Conservation (phyloP, 768 basidiomycete species). For the Lyophyllum decastes region DNA sequence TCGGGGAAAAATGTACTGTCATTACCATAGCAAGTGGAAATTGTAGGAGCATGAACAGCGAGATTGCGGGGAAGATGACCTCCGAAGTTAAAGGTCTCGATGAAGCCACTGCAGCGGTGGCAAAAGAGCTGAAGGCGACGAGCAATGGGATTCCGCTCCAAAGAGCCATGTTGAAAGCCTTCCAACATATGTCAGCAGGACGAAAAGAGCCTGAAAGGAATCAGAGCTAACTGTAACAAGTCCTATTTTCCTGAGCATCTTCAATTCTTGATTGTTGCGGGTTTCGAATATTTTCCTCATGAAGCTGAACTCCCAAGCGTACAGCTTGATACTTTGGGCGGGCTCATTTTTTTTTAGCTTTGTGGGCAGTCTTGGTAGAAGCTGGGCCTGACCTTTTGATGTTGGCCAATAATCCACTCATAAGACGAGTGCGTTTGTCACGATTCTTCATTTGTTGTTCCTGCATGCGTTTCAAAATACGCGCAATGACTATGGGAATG, state of each 20-base stretch:
- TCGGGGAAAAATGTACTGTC: slow-evolving; percentile 2
- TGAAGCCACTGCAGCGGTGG: slow-evolving; percentile 64
- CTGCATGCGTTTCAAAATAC: slow-evolving; percentile 73
- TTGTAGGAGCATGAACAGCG: slow-evolving; percentile 83
- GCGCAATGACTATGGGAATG: slow-evolving; percentile 52
- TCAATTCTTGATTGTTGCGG: slow-evolving; percentile 80
- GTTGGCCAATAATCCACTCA: slow-evolving; percentile 93
- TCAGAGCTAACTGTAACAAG: slow-evolving; percentile 55
- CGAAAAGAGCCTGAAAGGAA: neutral
- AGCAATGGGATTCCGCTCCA: slow-evolving; percentile 74
- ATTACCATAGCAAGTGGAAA: slow-evolving; percentile 85
- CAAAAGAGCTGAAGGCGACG: slow-evolving; percentile 84
- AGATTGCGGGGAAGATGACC: slow-evolving; percentile 94
- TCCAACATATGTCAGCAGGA: neutral
- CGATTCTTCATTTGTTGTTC: slow-evolving; percentile 92
- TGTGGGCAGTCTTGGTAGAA: neutral
- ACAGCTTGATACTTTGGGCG: slow-evolving; percentile 77
- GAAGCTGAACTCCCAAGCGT: slow-evolving; percentile 95
- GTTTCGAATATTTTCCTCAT: slow-evolving; percentile 76
- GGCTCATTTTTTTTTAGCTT: neutral
- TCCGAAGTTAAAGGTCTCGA: slow-evolving; percentile 80
- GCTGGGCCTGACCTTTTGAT: slow-evolving; percentile 65
- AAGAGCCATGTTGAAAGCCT: slow-evolving; percentile 61
- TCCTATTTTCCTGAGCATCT: slow-evolving; percentile 82
- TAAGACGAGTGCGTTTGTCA: slow-evolving; percentile 79